These are phyloP conservation scores for Rutstroemia sp. DNA, from an alignment of 2,329 filamentous ascomycete species.

Conservation along the genomic window DNA sequence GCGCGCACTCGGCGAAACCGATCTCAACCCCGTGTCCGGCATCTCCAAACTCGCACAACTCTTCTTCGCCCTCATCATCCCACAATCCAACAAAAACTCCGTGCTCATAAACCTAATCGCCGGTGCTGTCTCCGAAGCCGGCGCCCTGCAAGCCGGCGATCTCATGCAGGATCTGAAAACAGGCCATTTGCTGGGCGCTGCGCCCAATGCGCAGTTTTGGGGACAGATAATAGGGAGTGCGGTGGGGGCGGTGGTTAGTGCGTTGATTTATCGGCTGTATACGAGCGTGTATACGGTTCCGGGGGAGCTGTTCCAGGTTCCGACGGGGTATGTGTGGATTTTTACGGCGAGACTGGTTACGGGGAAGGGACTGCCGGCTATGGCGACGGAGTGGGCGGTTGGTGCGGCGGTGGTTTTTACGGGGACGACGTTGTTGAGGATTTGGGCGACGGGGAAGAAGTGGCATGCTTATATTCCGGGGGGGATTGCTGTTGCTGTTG, in stretches of 20 bases:
- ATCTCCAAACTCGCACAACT: constrained; percentile 96
- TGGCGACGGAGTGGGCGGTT: constrained; percentile 74
- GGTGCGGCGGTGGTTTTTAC: constrained; percentile 71
- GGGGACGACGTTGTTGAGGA: constrained; percentile 61
- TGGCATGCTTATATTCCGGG: constrained; percentile 80
- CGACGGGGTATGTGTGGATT: constrained; percentile 94
- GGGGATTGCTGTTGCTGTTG: constrained; percentile 91
- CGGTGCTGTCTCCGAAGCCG: constrained; percentile 76
- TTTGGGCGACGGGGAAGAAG: constrained; percentile 40
- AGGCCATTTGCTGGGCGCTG: constrained; percentile 83
- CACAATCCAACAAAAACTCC: constrained; percentile 69
- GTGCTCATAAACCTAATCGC: constrained; percentile 95
- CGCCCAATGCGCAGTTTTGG: constrained; percentile 92
- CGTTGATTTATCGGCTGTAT: constrained; percentile 83
- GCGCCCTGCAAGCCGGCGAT: constrained; percentile 90
- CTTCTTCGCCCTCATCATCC: constrained; percentile 86
- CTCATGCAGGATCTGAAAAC: constrained; percentile 97
- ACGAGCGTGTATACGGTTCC: constrained; percentile 85
- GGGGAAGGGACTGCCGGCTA: constrained; percentile 75
- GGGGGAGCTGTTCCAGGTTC: constrained; percentile 84
- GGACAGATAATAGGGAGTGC: constrained; percentile 89
- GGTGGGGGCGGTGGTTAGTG: constrained; percentile 77
- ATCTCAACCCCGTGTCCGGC: constrained; percentile 91
- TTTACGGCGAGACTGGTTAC: constrained; percentile 93
- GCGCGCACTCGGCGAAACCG: constrained; percentile 68